Percentiles rank a stretch among this genome's conserved stretches.
Conservation (phyloP, 805 yeast species). For the Wickerhamiella sergipiensis region DNA sequence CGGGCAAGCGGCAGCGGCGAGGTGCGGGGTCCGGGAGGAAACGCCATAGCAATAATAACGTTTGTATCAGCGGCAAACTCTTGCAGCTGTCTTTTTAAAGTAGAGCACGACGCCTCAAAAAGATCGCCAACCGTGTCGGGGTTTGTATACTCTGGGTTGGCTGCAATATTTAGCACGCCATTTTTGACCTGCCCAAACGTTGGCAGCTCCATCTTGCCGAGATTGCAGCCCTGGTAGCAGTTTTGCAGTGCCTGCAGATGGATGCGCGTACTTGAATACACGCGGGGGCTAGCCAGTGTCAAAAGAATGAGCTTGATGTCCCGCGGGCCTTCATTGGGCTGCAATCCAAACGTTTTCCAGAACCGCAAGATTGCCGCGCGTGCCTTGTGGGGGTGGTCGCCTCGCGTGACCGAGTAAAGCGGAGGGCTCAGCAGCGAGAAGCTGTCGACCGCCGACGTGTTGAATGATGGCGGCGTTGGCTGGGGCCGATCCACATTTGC, state of each 20-base stretch:
- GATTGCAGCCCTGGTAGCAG: constrained; percentile 24
- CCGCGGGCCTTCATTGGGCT: constrained; percentile 22
- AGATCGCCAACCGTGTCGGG: constrained; percentile 18
- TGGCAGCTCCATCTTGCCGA: constrained; percentile 22
- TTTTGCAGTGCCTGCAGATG: constrained; percentile 19
- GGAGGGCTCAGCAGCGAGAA: constrained; percentile 21
- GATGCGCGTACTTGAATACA: constrained; percentile 4
- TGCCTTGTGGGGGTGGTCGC: constrained; percentile 21
- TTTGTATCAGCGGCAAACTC: constrained; percentile 3
- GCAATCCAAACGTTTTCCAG: constrained; percentile 27
- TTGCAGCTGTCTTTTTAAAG: constrained; percentile 10
- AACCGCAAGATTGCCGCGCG: constrained; percentile 27
- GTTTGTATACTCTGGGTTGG: constrained; percentile 12
- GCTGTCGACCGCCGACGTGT: neutral
- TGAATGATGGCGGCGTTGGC: neutral
- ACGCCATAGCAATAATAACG: constrained; percentile 11
- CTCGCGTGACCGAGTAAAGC: constrained; percentile 18
- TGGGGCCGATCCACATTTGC: neutral
- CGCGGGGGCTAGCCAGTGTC: constrained; percentile 9
- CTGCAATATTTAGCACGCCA: constrained; percentile 13
- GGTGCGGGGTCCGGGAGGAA: constrained; percentile 11
- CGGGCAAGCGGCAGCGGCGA: constrained; percentile 18
- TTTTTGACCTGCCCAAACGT: constrained; percentile 13
- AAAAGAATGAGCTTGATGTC: constrained; percentile 20
- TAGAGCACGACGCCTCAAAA: constrained; percentile 13